Conservation (phyloP, 1,139 yeast species). For the Hemisphaericaspora xylofermentans region DNA sequence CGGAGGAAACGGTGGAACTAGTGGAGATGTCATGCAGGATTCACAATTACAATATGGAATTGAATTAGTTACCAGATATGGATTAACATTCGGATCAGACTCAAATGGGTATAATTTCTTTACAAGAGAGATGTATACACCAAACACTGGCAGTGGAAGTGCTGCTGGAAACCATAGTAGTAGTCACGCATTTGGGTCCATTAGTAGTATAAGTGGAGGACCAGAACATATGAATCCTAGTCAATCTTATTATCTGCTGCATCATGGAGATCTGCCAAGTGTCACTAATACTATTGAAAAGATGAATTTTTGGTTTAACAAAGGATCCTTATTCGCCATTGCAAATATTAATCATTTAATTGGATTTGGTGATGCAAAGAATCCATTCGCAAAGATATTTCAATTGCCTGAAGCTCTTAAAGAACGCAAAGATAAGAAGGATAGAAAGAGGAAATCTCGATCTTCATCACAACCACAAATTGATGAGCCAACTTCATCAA, state of each 20-base stretch:
- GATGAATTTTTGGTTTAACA: constrained; percentile 71
- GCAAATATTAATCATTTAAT: constrained; percentile 71
- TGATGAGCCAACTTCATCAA: constrained; percentile 11
- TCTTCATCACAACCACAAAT: constrained; percentile 17
- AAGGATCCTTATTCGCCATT: constrained; percentile 71
- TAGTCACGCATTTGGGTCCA: not conserved
- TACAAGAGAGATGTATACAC: constrained; percentile 47
- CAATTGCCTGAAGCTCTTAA: constrained; percentile 68
- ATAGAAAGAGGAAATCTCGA: constrained; percentile 54
- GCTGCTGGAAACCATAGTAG: not conserved
- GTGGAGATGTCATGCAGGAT: constrained; percentile 34
- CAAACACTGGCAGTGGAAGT: constrained; percentile 27
- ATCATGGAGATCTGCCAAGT: constrained; percentile 19
- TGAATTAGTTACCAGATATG: constrained; percentile 65
- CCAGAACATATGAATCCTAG: constrained; percentile 23
- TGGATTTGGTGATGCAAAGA: constrained; percentile 73
- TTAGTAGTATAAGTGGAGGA: not conserved
- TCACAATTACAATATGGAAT: constrained; percentile 53
- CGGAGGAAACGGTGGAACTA: constrained; percentile 5
- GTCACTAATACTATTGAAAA: constrained; percentile 49
- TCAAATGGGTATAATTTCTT: constrained; percentile 67
- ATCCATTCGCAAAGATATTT: constrained; percentile 73
- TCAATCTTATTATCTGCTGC: constrained; percentile 13
- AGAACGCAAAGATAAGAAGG: constrained; percentile 71
- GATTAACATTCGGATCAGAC: constrained; percentile 70